phyloP scores from a whole-genome alignment of 352 stramenopile species.

The Discostella stelligera region DNA sequence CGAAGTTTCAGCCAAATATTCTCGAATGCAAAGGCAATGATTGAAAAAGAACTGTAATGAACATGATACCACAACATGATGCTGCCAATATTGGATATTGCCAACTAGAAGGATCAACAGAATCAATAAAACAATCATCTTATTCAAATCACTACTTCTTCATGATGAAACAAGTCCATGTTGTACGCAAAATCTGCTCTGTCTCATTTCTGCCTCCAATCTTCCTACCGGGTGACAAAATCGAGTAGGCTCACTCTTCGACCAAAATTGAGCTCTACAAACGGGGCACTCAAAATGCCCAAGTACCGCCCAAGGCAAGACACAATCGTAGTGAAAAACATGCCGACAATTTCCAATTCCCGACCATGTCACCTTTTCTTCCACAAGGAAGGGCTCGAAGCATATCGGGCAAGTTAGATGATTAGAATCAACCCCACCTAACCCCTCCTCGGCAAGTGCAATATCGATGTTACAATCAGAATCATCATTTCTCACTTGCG shows the following conservation, averaged over 20 bases:
- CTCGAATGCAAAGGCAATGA: slow-evolving; percentile 28
- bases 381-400: slow-evolving; percentile 17
- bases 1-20: slow-evolving; percentile 38
- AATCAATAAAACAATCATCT: slow-evolving; percentile 4
- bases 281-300: slow-evolving; percentile 27
- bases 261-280: slow-evolving; percentile 31
- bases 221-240: neutral
- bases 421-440: neutral
- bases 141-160: neutral
- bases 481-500: neutral
- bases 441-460: slow-evolving; percentile 22
- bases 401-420: slow-evolving; percentile 33
- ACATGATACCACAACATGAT: neutral
- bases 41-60: slow-evolving; percentile 26
- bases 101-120: neutral
- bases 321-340: slow-evolving; percentile 34
- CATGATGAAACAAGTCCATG: slow-evolving; percentile 14
- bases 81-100: slow-evolving; percentile 12
- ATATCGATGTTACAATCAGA: neutral
- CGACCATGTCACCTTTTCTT: slow-evolving; percentile 31
- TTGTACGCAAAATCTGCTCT: slow-evolving; percentile 13
- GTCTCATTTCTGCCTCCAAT: neutral
- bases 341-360: slow-evolving; percentile 22
- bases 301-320: slow-evolving; percentile 17
- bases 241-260: neutral